Conservation (phyloP, 805 yeast genomes). For the Metschnikowia orientalis region DNA sequence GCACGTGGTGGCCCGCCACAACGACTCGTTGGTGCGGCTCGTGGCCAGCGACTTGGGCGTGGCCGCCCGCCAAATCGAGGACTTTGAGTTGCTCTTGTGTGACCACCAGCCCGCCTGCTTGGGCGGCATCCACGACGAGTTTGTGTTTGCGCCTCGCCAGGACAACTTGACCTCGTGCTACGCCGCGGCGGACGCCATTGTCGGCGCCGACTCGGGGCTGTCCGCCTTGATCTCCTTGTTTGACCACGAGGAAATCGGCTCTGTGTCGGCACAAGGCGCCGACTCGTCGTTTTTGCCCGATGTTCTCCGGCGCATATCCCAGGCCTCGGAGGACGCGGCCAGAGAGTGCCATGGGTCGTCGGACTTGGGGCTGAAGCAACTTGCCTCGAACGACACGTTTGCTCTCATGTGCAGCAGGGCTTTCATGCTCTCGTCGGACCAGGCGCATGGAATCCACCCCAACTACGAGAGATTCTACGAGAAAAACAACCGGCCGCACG, state of each 20-base stretch:
- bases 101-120: slow-evolving; percentile 80
- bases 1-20: slow-evolving; percentile 69
- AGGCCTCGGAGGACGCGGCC: slow-evolving; percentile 34
- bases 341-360: too few species aligned
- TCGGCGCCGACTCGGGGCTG: slow-evolving; percentile 48
- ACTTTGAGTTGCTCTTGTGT: slow-evolving; percentile 80
- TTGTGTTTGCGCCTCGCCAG: slow-evolving; percentile 84
- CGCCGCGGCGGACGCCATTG: slow-evolving; percentile 68
- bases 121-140: slow-evolving; percentile 89
- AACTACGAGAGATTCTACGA: slow-evolving; percentile 79
- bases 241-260: slow-evolving; percentile 96
- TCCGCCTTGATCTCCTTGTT: slow-evolving; percentile 71
- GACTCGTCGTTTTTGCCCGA: slow-evolving; percentile 87
- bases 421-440: slow-evolving; percentile 86
- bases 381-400: background rate
- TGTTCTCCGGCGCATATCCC: slow-evolving; percentile 62
- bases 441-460: slow-evolving; percentile 97
- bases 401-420: slow-evolving; percentile 37
- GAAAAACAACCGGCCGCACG: slow-evolving; percentile 66
- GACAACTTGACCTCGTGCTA: slow-evolving; percentile 89
- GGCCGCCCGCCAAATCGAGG: slow-evolving; percentile 60
- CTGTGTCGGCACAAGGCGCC: slow-evolving; percentile 94
- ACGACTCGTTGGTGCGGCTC: slow-evolving; percentile 59
- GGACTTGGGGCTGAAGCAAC: too few species aligned
- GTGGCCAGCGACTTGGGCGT: slow-evolving; percentile 64